Conservation (phyloP, 768 basidiomycete genomes). For the Candolleomyces efflorescens region DNA sequence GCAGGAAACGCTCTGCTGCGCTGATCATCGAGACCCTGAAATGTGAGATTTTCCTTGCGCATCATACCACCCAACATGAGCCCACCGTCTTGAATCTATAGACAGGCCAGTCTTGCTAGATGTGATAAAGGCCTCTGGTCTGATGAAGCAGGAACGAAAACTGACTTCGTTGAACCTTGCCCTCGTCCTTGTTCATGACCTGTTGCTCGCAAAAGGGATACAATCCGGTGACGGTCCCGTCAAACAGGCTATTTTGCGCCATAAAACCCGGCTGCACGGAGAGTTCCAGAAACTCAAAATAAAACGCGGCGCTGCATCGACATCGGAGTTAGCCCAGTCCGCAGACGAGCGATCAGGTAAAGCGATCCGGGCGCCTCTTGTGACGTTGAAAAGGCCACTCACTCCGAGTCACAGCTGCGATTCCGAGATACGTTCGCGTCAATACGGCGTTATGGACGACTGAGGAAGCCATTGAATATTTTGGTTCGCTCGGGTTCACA, state of each 20-base stretch:
- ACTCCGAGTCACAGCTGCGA: slow-evolving; percentile 41
- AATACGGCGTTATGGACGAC: slow-evolving; percentile 69
- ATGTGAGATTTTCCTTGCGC: slow-evolving; percentile 51
- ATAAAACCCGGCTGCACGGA: slow-evolving; percentile 84
- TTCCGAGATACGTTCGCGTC: slow-evolving; percentile 83
- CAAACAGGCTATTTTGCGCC: slow-evolving; percentile 81
- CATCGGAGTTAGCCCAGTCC: slow-evolving; percentile 57
- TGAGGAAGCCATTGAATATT: slow-evolving; percentile 57
- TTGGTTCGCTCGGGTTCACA: slow-evolving; percentile 52
- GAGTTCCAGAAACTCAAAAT: slow-evolving; percentile 86
- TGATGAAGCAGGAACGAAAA: slow-evolving; percentile 75
- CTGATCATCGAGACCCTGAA: slow-evolving; percentile 94
- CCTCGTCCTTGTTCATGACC: slow-evolving; percentile 87
- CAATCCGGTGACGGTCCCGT: slow-evolving; percentile 89
- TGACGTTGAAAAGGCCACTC: slow-evolving; percentile 5
- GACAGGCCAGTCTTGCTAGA: slow-evolving; percentile 75
- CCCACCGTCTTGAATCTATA: slow-evolving; percentile 26
- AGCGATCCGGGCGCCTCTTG: slow-evolving; percentile 6
- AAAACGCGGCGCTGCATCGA: slow-evolving; percentile 62
- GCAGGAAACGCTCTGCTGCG: slow-evolving; percentile 74
- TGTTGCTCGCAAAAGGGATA: slow-evolving; percentile 79
- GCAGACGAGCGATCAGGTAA: slow-evolving; percentile 64
- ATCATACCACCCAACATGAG: slow-evolving; percentile 5
- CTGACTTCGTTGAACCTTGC: slow-evolving; percentile 74
- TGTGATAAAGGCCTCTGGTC: slow-evolving; percentile 61